Conservation (phyloP, 345 rosid genomes). For the Lumnitzera littorea region DNA sequence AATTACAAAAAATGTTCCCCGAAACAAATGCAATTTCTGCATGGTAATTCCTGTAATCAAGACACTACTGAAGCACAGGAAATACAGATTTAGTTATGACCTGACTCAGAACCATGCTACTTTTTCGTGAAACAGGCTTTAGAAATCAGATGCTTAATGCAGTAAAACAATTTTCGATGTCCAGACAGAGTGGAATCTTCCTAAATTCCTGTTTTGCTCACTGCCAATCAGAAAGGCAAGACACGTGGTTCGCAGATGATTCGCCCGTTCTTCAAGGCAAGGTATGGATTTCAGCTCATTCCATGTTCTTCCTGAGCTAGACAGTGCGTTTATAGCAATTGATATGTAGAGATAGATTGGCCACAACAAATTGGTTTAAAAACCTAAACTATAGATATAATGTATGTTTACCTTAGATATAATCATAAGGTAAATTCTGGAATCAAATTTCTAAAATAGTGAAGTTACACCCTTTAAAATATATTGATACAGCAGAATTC, state of each 20-base stretch:
- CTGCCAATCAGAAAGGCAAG: constrained; percentile 92
- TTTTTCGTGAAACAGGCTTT: constrained; percentile 41
- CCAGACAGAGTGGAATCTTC: constrained; percentile 66
- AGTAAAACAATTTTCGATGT: constrained; percentile 55
- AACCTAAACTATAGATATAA: no score
- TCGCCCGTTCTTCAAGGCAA: constrained; percentile 72
- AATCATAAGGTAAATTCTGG: no score
- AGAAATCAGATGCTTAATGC: constrained; percentile 71
- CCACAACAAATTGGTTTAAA: background rate
- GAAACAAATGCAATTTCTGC: constrained; percentile 59
- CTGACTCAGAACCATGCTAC: background rate
- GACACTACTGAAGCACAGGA: background rate
- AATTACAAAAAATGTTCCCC: constrained; percentile 62
- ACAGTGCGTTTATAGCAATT: background rate
- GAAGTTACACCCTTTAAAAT: no score
- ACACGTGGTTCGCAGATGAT: constrained; percentile 86
- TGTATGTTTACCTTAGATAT: no score
- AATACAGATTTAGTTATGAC: no score
- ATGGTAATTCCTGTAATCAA: constrained; percentile 33
- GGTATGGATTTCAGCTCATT: constrained; percentile 26
- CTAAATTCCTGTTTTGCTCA: constrained; percentile 96
- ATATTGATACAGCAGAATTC: no score
- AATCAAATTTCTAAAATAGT: no score
- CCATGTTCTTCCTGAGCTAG: background rate
- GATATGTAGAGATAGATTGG: background rate